phyloP scores from a whole-genome alignment of 208 protist species.

The Porcisia deanei region DNA sequence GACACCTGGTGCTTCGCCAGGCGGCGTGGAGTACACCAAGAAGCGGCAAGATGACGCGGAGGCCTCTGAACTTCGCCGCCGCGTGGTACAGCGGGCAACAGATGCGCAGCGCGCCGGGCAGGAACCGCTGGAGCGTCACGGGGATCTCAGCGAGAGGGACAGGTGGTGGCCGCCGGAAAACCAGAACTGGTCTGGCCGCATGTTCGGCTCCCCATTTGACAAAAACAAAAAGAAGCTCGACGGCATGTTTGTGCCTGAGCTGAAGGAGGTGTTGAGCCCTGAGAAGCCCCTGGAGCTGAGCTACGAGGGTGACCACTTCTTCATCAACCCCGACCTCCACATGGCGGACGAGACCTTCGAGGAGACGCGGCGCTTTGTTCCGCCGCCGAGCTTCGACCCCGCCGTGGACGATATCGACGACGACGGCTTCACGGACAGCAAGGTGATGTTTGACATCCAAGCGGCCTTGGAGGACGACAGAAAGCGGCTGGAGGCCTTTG shows the following conservation, averaged over 20 bases:
- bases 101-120: slow-evolving; percentile 63
- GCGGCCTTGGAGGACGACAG: slow-evolving; percentile 85
- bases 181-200: slow-evolving; percentile 68
- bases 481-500: slow-evolving; percentile 83
- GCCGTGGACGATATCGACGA: slow-evolving; percentile 86
- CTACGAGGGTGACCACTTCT: slow-evolving; percentile 76
- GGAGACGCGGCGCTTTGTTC: slow-evolving; percentile 73
- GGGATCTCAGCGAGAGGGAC: slow-evolving; percentile 38
- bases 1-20: slow-evolving; percentile 67
- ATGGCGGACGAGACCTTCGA: slow-evolving; percentile 83
- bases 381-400: slow-evolving; percentile 83
- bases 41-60: slow-evolving; percentile 43
- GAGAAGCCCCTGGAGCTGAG: slow-evolving; percentile 72
- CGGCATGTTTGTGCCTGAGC: slow-evolving; percentile 85
- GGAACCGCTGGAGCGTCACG: slow-evolving; percentile 33
- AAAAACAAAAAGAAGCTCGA: slow-evolving; percentile 78
- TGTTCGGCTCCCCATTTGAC: slow-evolving; percentile 72
- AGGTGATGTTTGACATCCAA: slow-evolving; percentile 85
- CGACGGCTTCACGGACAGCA: slow-evolving; percentile 75
- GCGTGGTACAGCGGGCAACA: slow-evolving; percentile 61
- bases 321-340: slow-evolving; percentile 68
- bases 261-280: slow-evolving; percentile 65
- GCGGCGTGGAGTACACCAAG: slow-evolving; percentile 79
- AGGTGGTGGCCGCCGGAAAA: slow-evolving; percentile 75
- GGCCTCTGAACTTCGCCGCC: slow-evolving; percentile 45